These are phyloP conservation scores for Mycena amicta DNA, from an alignment of 768 basidiomycete genomes.

Conservation along the genomic window DNA sequence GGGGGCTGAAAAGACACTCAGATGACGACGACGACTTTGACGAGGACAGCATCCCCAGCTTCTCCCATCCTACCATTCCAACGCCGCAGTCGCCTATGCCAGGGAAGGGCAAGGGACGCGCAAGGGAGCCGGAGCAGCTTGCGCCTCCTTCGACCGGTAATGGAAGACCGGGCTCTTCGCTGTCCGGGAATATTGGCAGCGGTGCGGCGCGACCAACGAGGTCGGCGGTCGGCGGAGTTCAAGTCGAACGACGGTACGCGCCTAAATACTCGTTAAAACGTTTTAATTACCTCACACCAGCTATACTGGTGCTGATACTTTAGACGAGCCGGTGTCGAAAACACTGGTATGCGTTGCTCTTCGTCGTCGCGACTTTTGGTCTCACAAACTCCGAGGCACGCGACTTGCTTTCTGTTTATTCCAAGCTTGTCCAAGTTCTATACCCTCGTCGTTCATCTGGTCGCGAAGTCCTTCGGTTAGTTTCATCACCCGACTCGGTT, in stretches of 20 bases:
- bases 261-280: not conserved
- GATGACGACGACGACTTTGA: slow-evolving; percentile 76
- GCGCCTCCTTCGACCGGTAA: slow-evolving; percentile 46
- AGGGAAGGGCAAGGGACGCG: slow-evolving; percentile 76
- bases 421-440: slow-evolving; percentile 91
- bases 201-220: slow-evolving; percentile 48
- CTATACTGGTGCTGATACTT: slow-evolving; percentile 82
- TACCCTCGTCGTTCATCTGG: slow-evolving; percentile 78
- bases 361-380: not conserved
- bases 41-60: slow-evolving; percentile 80
- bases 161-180: slow-evolving; percentile 34
- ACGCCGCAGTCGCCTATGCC: slow-evolving; percentile 36
- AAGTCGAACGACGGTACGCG: slow-evolving; percentile 82
- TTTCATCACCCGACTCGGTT: not conserved
- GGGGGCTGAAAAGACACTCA: slow-evolving; percentile 3
- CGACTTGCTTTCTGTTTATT: slow-evolving; percentile 87
- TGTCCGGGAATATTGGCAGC: slow-evolving; percentile 78
- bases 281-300: slow-evolving; percentile 39
- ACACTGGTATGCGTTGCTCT: slow-evolving; percentile 70
- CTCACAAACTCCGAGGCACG: slow-evolving; percentile 59
- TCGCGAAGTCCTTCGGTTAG: slow-evolving; percentile 81
- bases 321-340: slow-evolving; percentile 87
- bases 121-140: slow-evolving; percentile 55
- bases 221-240: slow-evolving; percentile 80
- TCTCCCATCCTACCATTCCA: slow-evolving; percentile 63